These are phyloP conservation scores for Cladosporium sphaerospermum DNA, from an alignment of 2,329 filamentous ascomycete genomes.

Conservation along the genomic window DNA sequence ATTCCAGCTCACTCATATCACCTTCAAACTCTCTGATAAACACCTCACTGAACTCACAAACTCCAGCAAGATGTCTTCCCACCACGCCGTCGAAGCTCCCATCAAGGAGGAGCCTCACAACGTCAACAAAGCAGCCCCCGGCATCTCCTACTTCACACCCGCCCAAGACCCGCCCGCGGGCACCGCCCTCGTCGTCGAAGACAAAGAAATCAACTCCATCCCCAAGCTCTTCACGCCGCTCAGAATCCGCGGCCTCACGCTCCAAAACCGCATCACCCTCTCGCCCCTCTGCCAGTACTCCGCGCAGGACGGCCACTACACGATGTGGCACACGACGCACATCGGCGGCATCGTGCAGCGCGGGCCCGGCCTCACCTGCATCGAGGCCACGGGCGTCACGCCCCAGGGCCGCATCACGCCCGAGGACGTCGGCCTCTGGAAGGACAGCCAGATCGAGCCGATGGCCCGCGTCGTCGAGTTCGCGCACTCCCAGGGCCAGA, in stretches of 20 bases:
- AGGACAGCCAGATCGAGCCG: constrained; percentile 71
- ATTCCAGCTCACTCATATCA: no score
- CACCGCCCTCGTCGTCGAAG: constrained; percentile 41
- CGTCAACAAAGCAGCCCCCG: constrained; percentile 38
- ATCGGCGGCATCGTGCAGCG: constrained; percentile 63
- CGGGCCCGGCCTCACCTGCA: constrained; percentile 65
- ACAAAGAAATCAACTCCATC: constrained; percentile 39
- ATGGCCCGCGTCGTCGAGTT: constrained; percentile 69
- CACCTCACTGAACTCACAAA: background rate
- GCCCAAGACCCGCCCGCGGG: constrained; percentile 41
- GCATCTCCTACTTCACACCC: constrained; percentile 45
- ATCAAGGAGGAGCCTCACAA: constrained; percentile 24
- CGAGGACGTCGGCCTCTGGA: constrained; percentile 73
- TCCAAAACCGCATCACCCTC: constrained; percentile 61
- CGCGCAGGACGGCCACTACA: constrained; percentile 64
- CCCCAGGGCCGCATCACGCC: constrained; percentile 78
- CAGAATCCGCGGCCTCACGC: constrained; percentile 51
- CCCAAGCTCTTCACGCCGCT: constrained; percentile 56
- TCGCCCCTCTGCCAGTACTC: constrained; percentile 63
- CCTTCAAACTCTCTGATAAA: no score
- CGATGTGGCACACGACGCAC: constrained; percentile 38
- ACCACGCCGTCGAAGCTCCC: constrained; percentile 25
- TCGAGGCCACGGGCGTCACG: constrained; percentile 72
- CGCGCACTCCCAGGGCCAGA: constrained; percentile 69
- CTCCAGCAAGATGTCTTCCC: constrained; percentile 14